phyloP scores from a whole-genome alignment of 257 asterid genomes.

The Solanum pennellii region DNA sequence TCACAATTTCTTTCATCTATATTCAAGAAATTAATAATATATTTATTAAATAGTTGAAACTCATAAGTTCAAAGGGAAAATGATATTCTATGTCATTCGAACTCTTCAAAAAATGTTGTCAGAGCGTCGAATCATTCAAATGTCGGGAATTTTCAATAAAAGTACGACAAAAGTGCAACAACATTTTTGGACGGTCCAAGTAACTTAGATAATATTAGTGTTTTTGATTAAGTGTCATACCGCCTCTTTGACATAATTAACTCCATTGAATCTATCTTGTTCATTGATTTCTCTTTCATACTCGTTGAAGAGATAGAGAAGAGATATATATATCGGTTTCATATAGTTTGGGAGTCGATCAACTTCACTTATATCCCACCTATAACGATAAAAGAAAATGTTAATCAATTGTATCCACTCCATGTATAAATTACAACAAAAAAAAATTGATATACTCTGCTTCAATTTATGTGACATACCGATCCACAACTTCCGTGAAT shows the following conservation, averaged over 20 bases:
- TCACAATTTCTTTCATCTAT: slow-evolving; percentile 34
- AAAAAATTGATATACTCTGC: background rate
- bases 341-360: background rate
- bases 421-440: background rate
- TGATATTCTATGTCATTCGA: background rate
- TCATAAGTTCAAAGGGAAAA: background rate
- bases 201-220: background rate
- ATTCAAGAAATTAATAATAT: background rate
- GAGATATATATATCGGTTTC: background rate
- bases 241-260: background rate
- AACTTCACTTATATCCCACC: background rate
- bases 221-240: background rate
- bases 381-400: background rate
- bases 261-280: background rate
- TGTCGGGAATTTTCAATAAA: too few species aligned
- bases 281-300: background rate
- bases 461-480: background rate
- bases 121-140: background rate
- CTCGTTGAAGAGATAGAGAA: background rate
- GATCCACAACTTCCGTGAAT: background rate
- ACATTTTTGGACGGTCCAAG: too few species aligned
- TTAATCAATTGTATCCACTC: background rate
- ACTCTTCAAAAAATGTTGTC: background rate
- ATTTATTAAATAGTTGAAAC: background rate
- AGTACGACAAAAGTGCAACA: background rate